These are phyloP conservation scores for Solanum lycopersicoides DNA, from an alignment of 257 asterid genomes.

Conservation along the genomic window DNA sequence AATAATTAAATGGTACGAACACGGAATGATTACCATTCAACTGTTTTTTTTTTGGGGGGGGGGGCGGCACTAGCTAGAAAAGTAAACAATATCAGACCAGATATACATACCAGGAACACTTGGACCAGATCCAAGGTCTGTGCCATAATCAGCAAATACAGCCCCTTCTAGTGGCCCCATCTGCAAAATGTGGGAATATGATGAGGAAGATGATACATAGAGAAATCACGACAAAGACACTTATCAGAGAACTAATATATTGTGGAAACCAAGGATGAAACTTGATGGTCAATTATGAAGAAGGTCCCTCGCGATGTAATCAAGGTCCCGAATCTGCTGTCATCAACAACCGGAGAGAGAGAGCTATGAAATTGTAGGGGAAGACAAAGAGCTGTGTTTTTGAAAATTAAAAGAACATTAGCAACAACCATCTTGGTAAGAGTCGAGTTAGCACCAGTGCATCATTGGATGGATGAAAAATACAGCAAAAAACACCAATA, in stretches of 20 bases:
- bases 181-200: slow-evolving; percentile 28
- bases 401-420: not conserved
- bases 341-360: not conserved
- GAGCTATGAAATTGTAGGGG: not conserved
- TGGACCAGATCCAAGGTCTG: slow-evolving; percentile 89
- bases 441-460: not conserved
- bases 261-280: not conserved
- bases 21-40: not conserved
- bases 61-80: not conserved
- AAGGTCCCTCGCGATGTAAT: not conserved
- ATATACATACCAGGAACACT: slow-evolving; percentile 62
- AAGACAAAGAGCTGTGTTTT: not conserved
- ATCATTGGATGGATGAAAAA: not conserved
- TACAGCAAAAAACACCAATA: not conserved
- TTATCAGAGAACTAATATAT: not conserved
- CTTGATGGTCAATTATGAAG: not conserved
- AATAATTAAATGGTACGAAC: not conserved
- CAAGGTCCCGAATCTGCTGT: not conserved
- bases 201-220: not conserved
- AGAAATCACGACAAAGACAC: not conserved
- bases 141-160: slow-evolving; percentile 88
- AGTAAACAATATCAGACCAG: not conserved
- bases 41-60: not conserved
- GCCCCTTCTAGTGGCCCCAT: slow-evolving; percentile 82
- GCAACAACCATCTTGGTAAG: not conserved